These are phyloP conservation scores for Hamigera avellanea DNA, from an alignment of 495 filamentous ascomycete species.

Conservation along the genomic window DNA sequence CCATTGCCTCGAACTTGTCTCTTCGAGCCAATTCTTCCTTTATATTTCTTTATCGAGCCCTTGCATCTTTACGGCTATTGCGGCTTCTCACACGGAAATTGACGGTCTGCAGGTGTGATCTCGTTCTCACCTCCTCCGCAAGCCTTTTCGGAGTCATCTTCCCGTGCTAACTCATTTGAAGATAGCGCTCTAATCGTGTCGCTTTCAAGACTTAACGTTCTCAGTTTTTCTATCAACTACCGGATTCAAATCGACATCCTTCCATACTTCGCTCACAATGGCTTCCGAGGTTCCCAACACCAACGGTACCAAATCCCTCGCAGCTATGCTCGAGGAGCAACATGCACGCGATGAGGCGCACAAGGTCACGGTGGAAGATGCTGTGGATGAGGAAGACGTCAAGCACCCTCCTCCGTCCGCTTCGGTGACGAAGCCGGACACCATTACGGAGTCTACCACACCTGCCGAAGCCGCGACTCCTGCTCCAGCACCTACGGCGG, in stretches of 20 bases:
- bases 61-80: too few species aligned
- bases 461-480: constrained; percentile 11
- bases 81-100: too few species aligned
- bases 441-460: constrained; percentile 9
- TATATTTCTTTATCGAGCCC: constrained; percentile 2
- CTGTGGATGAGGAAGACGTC: constrained; percentile 66
- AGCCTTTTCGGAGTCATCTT: too few species aligned
- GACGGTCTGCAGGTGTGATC: too few species aligned
- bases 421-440: constrained; percentile 22
- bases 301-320: constrained; percentile 40
- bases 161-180: too few species aligned
- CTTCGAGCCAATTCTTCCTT: constrained; percentile 1
- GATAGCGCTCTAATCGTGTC: too few species aligned
- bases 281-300: constrained; percentile 30
- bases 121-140: too few species aligned
- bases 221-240: constrained; percentile 8
- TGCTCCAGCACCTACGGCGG: constrained; percentile 22
- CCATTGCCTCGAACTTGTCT: too few species aligned
- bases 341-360: constrained; percentile 57
- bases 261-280: constrained; percentile 33
- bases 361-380: constrained; percentile 65
- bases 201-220: too few species aligned
- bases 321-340: constrained; percentile 67
- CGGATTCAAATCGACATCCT: constrained; percentile 4
- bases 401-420: constrained; percentile 43